Percentiles rank a stretch among this genome's conserved stretches.
These are phyloP conservation scores for Penicillium flavigenum DNA, from an alignment of 495 filamentous ascomycete species.

Conservation along the genomic window DNA sequence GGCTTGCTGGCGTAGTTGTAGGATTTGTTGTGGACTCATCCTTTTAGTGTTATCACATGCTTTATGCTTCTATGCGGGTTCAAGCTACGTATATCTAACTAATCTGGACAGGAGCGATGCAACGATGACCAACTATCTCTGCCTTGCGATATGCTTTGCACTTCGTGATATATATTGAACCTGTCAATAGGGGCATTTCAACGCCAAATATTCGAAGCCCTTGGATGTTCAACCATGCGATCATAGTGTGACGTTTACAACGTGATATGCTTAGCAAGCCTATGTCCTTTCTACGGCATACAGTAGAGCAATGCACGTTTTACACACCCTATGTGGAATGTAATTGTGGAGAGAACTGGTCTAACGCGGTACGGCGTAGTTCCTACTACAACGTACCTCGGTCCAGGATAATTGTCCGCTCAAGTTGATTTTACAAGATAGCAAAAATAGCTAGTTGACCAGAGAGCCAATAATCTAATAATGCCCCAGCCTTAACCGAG, in stretches of 20 bases:
- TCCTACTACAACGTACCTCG: not conserved
- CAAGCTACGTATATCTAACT: not conserved
- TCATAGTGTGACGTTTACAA: not conserved
- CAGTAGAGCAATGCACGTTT: constrained; percentile 3
- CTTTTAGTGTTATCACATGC: not conserved
- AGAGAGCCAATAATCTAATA: not conserved
- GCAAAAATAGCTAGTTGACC: not conserved
- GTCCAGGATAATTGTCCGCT: not conserved
- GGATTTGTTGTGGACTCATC: not conserved
- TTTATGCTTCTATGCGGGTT: not conserved
- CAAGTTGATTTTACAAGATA: not conserved
- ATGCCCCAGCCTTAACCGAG: not conserved
- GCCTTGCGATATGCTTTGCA: not conserved
- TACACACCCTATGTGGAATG: not conserved
- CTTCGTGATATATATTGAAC: not conserved
- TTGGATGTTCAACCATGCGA: not conserved
- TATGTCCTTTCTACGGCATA: not conserved
- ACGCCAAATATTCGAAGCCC: not conserved
- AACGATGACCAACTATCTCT: not conserved
- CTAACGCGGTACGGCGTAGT: not conserved
- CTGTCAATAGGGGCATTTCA: not conserved
- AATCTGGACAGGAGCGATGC: not conserved
- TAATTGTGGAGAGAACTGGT: not conserved
- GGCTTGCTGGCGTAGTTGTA: not conserved
- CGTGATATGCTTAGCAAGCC: not conserved